Evolutionary conservation across 2,329 filamentous ascomycete species (phyloP).

Genomic region (Cryphonectria japonica): DNA sequence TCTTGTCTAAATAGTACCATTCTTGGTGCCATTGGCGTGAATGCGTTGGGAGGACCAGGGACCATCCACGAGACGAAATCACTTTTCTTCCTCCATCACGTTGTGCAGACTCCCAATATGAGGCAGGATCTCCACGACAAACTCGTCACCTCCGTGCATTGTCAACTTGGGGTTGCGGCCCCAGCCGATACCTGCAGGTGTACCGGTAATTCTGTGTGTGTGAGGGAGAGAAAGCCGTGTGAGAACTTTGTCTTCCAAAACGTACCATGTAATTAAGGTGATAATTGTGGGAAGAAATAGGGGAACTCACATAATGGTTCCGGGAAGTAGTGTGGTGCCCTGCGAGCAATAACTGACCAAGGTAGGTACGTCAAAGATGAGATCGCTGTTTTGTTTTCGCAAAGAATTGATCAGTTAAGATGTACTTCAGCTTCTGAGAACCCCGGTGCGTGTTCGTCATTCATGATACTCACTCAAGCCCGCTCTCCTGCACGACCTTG

Average conservation of each 20-base stretch:
- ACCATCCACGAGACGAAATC: constrained; percentile 4
- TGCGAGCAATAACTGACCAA: constrained; percentile 49
- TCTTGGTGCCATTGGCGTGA: neutral
- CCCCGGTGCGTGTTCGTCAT: neutral
- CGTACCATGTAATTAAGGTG: too few species aligned
- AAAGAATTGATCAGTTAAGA: constrained; percentile 9
- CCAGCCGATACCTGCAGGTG: constrained; percentile 47
- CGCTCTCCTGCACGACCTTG: constrained; percentile 51
- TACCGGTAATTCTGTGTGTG: constrained; percentile 42
- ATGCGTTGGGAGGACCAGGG: neutral
- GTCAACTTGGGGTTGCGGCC: constrained; percentile 43
- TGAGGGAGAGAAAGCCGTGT: neutral
- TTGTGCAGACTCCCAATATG: constrained; percentile 49
- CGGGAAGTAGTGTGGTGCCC: constrained; percentile 46
- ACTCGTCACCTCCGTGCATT: constrained; percentile 46
- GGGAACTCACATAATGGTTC: constrained; percentile 42
- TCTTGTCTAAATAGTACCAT: neutral
- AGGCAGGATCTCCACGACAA: constrained; percentile 47
- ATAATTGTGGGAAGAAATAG: neutral
- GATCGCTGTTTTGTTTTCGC: constrained; percentile 44
- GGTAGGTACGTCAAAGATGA: constrained; percentile 56
- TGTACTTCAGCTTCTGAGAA: neutral
- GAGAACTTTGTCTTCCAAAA: neutral
- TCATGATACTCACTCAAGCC: constrained; percentile 32
- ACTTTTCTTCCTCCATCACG: constrained; percentile 43